A percentile compares a stretch with the other conserved stretches of the same genome.
Conservation (phyloP, 305 asterid genomes). For the Euphrasia arctica region DNA sequence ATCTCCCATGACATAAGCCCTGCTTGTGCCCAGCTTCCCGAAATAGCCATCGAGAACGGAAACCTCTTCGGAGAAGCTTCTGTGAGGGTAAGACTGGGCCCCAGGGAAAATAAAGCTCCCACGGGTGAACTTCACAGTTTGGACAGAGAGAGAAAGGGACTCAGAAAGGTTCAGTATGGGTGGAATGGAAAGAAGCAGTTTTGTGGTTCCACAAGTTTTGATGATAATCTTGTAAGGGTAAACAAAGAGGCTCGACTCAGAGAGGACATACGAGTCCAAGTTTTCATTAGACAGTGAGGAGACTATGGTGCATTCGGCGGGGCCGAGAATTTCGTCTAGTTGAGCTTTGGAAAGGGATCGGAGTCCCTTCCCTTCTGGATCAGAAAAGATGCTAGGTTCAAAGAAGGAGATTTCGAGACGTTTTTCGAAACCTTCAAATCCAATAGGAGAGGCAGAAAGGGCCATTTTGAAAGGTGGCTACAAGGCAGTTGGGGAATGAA, state of each 20-base stretch:
- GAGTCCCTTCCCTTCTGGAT: constrained; percentile 73
- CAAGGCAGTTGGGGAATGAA: constrained; percentile 38
- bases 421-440: constrained; percentile 88
- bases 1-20: constrained; percentile 65
- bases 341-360: constrained; percentile 64
- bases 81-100: constrained; percentile 79
- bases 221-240: constrained; percentile 70
- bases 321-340: constrained; percentile 63
- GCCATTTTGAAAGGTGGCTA: constrained; percentile 48
- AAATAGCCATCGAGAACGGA: constrained; percentile 64
- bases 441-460: constrained; percentile 57
- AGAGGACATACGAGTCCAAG: constrained; percentile 81
- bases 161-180: constrained; percentile 64
- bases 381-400: constrained; percentile 66
- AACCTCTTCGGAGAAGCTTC: constrained; percentile 77
- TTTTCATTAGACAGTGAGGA: constrained; percentile 55
- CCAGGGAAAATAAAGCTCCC: constrained; percentile 91
- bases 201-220: constrained; percentile 91
- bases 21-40: constrained; percentile 70
- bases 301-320: constrained; percentile 93
- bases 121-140: constrained; percentile 61
- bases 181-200: constrained; percentile 69
- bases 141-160: constrained; percentile 49
- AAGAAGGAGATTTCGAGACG: constrained; percentile 75
- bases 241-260: constrained; percentile 87